These are phyloP conservation scores for Austroboletus eburneus DNA, from an alignment of 768 basidiomycete genomes.

Conservation along the genomic window DNA sequence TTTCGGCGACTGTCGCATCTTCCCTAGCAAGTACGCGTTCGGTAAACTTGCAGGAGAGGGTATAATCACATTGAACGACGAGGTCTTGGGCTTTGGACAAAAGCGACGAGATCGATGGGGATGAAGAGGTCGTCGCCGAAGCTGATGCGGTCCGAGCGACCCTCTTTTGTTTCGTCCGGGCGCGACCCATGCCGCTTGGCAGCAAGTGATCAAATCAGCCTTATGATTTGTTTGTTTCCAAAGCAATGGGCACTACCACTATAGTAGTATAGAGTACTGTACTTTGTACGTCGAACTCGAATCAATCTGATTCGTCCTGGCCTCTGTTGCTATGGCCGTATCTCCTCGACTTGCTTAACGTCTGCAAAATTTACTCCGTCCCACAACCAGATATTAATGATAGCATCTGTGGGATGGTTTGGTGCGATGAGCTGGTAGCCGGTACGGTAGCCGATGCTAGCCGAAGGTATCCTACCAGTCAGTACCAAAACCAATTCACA, in stretches of 20 bases:
- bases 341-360: too few species aligned
- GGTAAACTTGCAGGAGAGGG: conserved; percentile 71
- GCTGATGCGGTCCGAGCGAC: conserved; percentile 12
- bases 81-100: conserved; percentile 78
- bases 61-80: conserved; percentile 80
- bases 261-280: too few species aligned
- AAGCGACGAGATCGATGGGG: conserved; percentile 50
- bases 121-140: conserved; percentile 13
- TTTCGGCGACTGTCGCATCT: conserved; percentile 35
- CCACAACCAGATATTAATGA: too few species aligned
- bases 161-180: conserved; percentile 41
- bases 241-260: conserved; percentile 11
- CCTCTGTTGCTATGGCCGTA: too few species aligned
- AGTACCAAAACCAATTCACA: too few species aligned
- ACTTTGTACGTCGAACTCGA: too few species aligned
- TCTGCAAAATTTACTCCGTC: too few species aligned
- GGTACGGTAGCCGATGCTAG: too few species aligned
- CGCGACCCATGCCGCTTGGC: conserved; percentile 50
- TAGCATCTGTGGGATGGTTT: too few species aligned
- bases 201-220: conserved; percentile 1
- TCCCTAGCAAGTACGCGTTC: conserved; percentile 63
- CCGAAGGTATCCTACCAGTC: too few species aligned
- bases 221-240: conserved; percentile 18
- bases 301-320: too few species aligned
- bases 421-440: too few species aligned